phyloP scores from a whole-genome alignment of 345 rosid species.

The Eucalyptus sp. region DNA sequence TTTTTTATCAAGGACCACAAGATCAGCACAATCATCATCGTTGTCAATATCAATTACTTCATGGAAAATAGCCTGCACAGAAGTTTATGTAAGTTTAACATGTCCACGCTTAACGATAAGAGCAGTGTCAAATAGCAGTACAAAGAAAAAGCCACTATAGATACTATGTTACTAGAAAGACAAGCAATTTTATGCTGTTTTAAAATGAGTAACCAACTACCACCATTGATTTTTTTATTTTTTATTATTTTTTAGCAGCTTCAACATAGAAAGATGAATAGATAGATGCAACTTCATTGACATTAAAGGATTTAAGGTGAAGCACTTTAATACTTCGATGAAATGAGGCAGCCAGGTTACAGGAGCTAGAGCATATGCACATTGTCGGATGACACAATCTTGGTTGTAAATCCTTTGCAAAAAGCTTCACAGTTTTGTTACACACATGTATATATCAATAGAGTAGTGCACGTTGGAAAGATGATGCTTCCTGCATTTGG shows the following conservation, averaged over 20 bases:
- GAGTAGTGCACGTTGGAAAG: background rate
- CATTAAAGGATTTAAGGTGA: background rate
- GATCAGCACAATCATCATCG: slow-evolving; percentile 32
- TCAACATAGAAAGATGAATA: background rate
- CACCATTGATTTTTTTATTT: background rate
- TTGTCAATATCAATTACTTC: slow-evolving; percentile 56
- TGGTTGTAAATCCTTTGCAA: background rate
- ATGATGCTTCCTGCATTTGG: background rate
- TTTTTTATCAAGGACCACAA: slow-evolving; percentile 14
- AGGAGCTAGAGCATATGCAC: background rate
- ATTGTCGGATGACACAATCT: background rate
- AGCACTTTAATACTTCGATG: background rate
- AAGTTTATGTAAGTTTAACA: too few species aligned
- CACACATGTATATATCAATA: background rate
- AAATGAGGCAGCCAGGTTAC: background rate
- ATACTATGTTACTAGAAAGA: background rate
- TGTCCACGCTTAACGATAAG: too few species aligned
- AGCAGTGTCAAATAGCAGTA: too few species aligned
- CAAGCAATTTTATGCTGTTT: background rate
- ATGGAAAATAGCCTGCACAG: background rate
- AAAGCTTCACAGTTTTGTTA: background rate
- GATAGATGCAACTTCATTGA: background rate
- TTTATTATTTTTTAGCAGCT: background rate
- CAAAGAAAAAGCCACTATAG: background rate
- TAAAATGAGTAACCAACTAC: background rate